phyloP scores from a whole-genome alignment of 1,139 yeast genomes.

The Candida dubliniensis region DNA sequence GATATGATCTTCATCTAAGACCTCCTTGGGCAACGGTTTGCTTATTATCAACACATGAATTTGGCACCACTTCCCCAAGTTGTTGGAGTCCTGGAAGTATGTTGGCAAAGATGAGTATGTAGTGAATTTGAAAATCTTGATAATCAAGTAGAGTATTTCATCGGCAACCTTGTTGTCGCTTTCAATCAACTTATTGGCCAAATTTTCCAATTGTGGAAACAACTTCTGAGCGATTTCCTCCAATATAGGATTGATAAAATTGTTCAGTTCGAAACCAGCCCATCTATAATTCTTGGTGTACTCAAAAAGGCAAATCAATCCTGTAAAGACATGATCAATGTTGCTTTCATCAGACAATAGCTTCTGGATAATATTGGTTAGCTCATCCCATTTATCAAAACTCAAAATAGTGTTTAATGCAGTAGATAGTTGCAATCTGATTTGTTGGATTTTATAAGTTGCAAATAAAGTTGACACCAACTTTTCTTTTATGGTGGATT shows the following conservation, averaged over 20 bases:
- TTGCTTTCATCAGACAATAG: slow-evolving; percentile 47
- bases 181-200: slow-evolving; percentile 43
- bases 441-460: slow-evolving; percentile 33
- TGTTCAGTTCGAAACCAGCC: slow-evolving; percentile 46
- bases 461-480: slow-evolving; percentile 48
- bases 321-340: slow-evolving; percentile 55
- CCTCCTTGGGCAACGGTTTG: slow-evolving; percentile 39
- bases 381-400: slow-evolving; percentile 48
- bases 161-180: slow-evolving; percentile 39
- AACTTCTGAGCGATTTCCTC: slow-evolving; percentile 48
- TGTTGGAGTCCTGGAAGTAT: slow-evolving; percentile 51
- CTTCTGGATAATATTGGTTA: slow-evolving; percentile 35
- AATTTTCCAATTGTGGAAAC: slow-evolving; percentile 57
- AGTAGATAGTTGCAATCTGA: slow-evolving; percentile 42
- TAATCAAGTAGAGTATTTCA: slow-evolving; percentile 58
- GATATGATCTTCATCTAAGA: slow-evolving; percentile 35
- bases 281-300: slow-evolving; percentile 60
- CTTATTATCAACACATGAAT: slow-evolving; percentile 54
- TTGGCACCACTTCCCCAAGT: slow-evolving; percentile 65
- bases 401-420: slow-evolving; percentile 45
- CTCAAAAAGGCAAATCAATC: slow-evolving; percentile 56
- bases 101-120: slow-evolving; percentile 58
- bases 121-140: slow-evolving; percentile 65
- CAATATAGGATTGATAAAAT: slow-evolving; percentile 42
- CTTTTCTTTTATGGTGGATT: slow-evolving; percentile 50